Base-by-base conservation (phyloP, 768 basidiomycete species). In the Solioccasus polychromus region DNA sequence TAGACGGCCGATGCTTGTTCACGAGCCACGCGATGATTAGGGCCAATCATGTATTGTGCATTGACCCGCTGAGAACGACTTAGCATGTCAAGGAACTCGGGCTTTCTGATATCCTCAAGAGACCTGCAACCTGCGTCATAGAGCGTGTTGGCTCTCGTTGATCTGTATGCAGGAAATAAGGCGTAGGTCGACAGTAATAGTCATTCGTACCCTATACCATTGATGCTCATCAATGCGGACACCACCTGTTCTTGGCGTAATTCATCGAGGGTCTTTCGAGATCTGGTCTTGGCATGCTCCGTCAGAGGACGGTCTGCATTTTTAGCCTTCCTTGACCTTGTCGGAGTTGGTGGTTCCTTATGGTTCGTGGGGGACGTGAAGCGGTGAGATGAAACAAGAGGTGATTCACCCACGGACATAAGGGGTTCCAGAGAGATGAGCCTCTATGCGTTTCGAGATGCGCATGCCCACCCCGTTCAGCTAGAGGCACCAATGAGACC, bases 61-160 rank as follows among this genome's bases (percentile, higher is more conserved):
- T 66, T 68, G 6, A 71, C 50, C 52, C 64, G 64, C 53, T 77
- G 73, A 8, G 59, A 41, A 17, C 56, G 49, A 2, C 60, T 60
- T n/a, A 84, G 57, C 58, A 70, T 55, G n/a, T 54, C 52, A 10
- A 62, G 52, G 50, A 68, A 80, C 23, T 54, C 41, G 7, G 70
- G 70, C 7, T 67, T 59, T 24, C 46, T 55, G 20, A 83, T 61
- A 42, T 79, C 73, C 17, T 62, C 64, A 20, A 76, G 17, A 2
- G 68, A 67, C 42, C 43, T 61, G 47, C 78, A 80, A 4, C 83
- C 83, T 5, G 72, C 75, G 6, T 70, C 68, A 31, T 75, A 70
- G 3, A 85, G 69, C n/a, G 68, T 55, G 28, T 66, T 60, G 8
- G 79, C 79, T 18, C 60, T 60, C 11, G 34, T 40, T 18, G 19